Base-by-base conservation (phyloP, 345 rosid genomes). In the Sonneratia caseolaris region DNA sequence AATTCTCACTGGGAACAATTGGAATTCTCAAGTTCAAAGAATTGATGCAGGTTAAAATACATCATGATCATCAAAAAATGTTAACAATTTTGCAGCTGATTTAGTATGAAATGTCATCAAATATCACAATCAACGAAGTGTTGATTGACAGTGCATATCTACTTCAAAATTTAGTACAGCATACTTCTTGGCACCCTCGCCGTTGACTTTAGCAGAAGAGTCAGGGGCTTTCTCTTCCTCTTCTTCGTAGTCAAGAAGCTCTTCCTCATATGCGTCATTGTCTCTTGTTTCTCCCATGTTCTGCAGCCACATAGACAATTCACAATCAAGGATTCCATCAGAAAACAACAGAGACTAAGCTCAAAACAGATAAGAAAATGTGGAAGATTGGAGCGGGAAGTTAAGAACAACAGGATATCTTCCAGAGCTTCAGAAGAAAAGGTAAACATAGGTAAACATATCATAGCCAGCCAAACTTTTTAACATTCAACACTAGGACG, bases 261-360 rank as follows among this genome's bases (percentile, higher is more conserved):
- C 99, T 75, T 95, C 99, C 88, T 95, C 98, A 77, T 95, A 95
- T 24, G 89, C 87, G 32, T 95, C 99, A 93, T 85, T 89, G 81
- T 92, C 99, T 75, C 87, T 90, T 47, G 94, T 87, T 67, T 95
- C 99, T 66, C 89, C 99, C 99, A 95, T 95, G 11, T 37, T 51
- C 69, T 65, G 32, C 42, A 21, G 61, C 51, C 43, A 40, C 35
- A 65, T 0, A 35, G 22, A 57, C n/a, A 37, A 35, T 18, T 51
- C 1, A 61, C 22, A 19, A 7, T 7, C 27, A 56, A 21, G 7
- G n/a, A 6, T 45, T 48, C 18, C 53, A 48, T 48, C 53, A 53
- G 24, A 2, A 53, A 53, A 53, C 22, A 53, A 19, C 7, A 16
- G 5, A 51, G n/a, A 16, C 15, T 53, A 53, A 19, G n/a, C 57